A percentile compares a stretch with the other conserved stretches of the same genome.
Conservation (phyloP, 139 green algal species). For the Choricystis sp. region DNA sequence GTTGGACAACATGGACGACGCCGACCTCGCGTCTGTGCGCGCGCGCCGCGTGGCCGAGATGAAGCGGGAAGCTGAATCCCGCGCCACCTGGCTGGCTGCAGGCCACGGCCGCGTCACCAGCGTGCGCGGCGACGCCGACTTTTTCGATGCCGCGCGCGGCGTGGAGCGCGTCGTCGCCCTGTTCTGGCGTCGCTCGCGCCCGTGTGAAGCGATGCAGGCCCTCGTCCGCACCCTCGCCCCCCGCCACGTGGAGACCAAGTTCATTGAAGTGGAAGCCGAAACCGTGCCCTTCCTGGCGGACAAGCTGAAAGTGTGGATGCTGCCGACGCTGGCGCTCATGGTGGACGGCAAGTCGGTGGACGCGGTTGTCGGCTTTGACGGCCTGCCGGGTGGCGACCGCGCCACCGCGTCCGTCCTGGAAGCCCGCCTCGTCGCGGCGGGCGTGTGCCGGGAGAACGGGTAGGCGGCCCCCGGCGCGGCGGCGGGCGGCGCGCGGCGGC, state of each 20-base stretch:
- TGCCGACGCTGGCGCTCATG: conserved; percentile 70
- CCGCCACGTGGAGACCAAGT: conserved; percentile 57
- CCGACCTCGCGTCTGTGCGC: neutral
- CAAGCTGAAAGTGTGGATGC: conserved; percentile 67
- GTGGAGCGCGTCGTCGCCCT: neutral
- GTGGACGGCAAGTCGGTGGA: conserved; percentile 56
- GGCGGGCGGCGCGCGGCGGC: neutral
- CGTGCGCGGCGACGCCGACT: neutral
- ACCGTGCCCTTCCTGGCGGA: conserved; percentile 72
- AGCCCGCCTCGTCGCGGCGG: conserved; percentile 6
- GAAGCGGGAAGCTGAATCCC: neutral
- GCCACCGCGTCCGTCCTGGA: conserved; percentile 10
- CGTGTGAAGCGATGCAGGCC: neutral
- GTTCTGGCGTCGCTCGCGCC: neutral
- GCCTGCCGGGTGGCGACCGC: conserved; percentile 25
- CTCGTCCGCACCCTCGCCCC: neutral
- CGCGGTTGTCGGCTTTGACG: conserved; percentile 47
- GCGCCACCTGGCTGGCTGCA: neutral
- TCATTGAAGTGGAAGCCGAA: conserved; percentile 73
- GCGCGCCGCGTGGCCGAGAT: neutral
- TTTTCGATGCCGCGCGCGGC: neutral
- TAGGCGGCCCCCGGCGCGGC: neutral
- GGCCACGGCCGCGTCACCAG: neutral
- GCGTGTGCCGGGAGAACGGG: conserved; percentile 7
- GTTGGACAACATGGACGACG: neutral